Base-by-base conservation (phyloP, 805 yeast genomes). In the Yamadazyma kitorensis region DNA sequence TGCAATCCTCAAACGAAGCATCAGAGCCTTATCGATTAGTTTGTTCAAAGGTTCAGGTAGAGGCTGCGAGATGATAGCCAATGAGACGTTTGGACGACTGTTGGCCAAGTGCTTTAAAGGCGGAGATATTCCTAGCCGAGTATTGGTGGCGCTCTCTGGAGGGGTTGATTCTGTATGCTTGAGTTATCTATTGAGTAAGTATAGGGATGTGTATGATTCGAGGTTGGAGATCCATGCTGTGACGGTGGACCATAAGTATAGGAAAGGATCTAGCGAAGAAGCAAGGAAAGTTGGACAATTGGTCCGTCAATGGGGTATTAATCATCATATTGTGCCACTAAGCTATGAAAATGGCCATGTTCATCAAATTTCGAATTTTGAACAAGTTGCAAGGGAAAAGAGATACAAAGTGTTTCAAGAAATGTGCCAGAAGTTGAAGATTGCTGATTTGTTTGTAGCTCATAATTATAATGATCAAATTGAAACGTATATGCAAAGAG, bases 151-250 rank as follows among this genome's bases (percentile, higher is more conserved):
- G 0, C 69, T 85, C 1, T 79, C 87, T 11, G 95, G 95, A 1
- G 94, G 94, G 1, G 87, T 81, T 0, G 94, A 85, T 51, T 84
- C 93, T 1, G 78, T 84, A 78, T 79, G 84, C 10, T 53, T 85
- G 27, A 66, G 83, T 0, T 70, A 70, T 43, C 58, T 82, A 13
- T 52, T 80, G 4, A 40, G 61, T 0, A 53, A 58, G 17, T 72
- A 61, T 44, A 56, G 50, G 20, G 39, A 64, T 8, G 37, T 33
- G 3, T 33, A 58, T 29, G 47, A 55, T 5, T 49, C 59, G 2
- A 39, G 45, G 1, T 42, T 74, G 13, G 34, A 56, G 15, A 52
- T 78, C 1, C 54, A 56, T 33, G 86, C 87, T 3, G 62, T 82
- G 23, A 80, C 89, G 0, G 72, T 85, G 0, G 82, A 86, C 51